Percentiles rank a stretch among this genome's conserved stretches.
These are phyloP conservation scores for Capsicum rhomboideum DNA, from an alignment of 257 asterid genomes.

Conservation along the genomic window DNA sequence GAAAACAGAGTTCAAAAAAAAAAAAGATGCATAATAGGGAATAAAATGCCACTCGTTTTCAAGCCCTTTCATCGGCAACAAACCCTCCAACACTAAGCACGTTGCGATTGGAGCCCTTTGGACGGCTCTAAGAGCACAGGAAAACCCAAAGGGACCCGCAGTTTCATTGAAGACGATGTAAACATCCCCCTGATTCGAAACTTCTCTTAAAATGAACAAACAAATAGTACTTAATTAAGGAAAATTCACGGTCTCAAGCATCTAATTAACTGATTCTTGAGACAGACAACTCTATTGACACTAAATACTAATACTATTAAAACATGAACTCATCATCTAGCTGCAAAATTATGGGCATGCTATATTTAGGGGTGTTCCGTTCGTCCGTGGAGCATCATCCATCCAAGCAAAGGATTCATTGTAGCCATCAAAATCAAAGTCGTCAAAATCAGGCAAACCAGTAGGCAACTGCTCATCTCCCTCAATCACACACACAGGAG, in stretches of 20 bases:
- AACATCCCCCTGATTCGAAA: constrained; percentile 1
- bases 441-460: constrained; percentile 46
- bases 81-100: background rate
- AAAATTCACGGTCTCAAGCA: constrained; percentile 16
- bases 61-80: background rate
- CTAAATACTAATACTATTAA: background rate
- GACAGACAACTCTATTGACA: constrained; percentile 13
- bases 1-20: background rate
- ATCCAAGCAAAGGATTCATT: constrained; percentile 48
- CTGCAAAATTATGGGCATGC: constrained; percentile 92
- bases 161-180: background rate
- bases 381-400: constrained; percentile 40
- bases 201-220: constrained; percentile 6
- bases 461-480: constrained; percentile 20
- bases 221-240: constrained; percentile 4
- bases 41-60: background rate
- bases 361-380: constrained; percentile 47
- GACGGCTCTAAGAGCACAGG: constrained; percentile 65
- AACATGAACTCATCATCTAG: background rate
- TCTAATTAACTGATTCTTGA: constrained; percentile 12
- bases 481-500: constrained; percentile 28
- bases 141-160: constrained; percentile 41
- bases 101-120: constrained; percentile 17
- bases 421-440: constrained; percentile 48
- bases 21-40: background rate